A percentile compares a stretch with the other conserved stretches of the same genome.
phyloP scores from a whole-genome alignment of 495 filamentous ascomycete species.

The Aspergillus olivimuriae region DNA sequence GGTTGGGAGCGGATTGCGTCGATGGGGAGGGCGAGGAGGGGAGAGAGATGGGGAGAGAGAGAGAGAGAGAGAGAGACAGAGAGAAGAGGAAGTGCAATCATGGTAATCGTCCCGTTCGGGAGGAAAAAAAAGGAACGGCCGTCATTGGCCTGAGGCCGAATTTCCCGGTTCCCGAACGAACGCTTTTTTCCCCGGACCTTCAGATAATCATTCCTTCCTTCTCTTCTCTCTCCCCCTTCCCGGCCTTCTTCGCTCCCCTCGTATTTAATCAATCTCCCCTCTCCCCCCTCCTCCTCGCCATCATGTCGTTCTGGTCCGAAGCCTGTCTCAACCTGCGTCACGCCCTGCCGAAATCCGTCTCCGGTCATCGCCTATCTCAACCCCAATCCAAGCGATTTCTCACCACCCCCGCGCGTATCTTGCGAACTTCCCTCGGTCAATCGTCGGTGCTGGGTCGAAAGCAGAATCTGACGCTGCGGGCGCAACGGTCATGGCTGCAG shows the following conservation, averaged over 20 bases:
- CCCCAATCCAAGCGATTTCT: slow-evolving; percentile 29
- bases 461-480: not conserved
- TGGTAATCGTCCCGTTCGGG: too few species aligned
- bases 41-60: slow-evolving; percentile 8
- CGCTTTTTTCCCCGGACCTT: too few species aligned
- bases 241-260: slow-evolving; percentile 20
- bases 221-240: slow-evolving; percentile 7
- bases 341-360: slow-evolving; percentile 20
- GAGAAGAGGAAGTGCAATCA: slow-evolving; percentile 3
- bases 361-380: slow-evolving; percentile 24
- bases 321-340: slow-evolving; percentile 31
- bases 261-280: slow-evolving; percentile 4
- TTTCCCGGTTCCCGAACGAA: too few species aligned
- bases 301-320: slow-evolving; percentile 37
- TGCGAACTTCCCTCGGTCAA: slow-evolving; percentile 10
- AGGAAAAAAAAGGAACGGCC: slow-evolving; percentile 3
- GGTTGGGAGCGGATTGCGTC: slow-evolving; percentile 83
- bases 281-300: slow-evolving; percentile 4
- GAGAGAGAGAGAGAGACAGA: slow-evolving; percentile 12
- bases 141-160: slow-evolving; percentile 14
- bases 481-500: slow-evolving; percentile 16
- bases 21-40: slow-evolving; percentile 31
- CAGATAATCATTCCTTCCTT: slow-evolving; percentile 14
- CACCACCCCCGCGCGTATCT: slow-evolving; percentile 20
- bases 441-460: slow-evolving; percentile 1